These are phyloP conservation scores for Pholiota molesta DNA, from an alignment of 768 basidiomycete species.

Conservation along the genomic window DNA sequence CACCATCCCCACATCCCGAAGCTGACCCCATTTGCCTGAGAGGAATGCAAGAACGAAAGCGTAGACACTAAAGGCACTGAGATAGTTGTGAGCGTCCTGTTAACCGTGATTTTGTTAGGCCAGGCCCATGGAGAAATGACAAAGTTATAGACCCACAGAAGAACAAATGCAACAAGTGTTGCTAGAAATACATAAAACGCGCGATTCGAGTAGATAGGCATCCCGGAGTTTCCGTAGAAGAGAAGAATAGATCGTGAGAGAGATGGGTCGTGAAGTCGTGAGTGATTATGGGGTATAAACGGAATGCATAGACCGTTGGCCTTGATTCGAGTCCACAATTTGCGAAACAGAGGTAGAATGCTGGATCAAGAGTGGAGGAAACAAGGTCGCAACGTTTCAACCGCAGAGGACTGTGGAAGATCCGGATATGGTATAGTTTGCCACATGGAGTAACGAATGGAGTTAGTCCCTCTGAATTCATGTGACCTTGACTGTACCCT, in stretches of 20 bases:
- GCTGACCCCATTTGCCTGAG: slow-evolving; percentile 40
- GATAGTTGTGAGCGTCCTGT: slow-evolving; percentile 35
- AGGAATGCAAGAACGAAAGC: slow-evolving; percentile 40
- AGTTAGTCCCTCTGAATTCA: too few species aligned
- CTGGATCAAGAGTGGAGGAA: too few species aligned
- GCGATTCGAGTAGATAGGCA: slow-evolving; percentile 21
- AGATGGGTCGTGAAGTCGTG: neutral
- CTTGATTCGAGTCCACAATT: neutral
- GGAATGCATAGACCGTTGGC: neutral
- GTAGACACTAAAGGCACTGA: slow-evolving; percentile 34
- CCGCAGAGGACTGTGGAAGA: neutral
- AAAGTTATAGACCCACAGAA: slow-evolving; percentile 24
- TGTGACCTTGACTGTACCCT: too few species aligned
- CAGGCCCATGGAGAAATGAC: neutral
- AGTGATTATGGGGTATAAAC: neutral
- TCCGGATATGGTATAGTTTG: neutral
- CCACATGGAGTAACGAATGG: neutral
- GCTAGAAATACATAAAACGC: slow-evolving; percentile 28
- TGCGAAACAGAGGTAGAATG: too few species aligned
- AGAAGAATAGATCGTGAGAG: neutral
- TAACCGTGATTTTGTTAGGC: neutral
- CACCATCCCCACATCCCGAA: slow-evolving; percentile 50
- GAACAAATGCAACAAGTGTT: slow-evolving; percentile 29
- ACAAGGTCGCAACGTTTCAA: too few species aligned
- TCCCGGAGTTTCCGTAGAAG: slow-evolving; percentile 3